phyloP scores from a whole-genome alignment of 345 rosid genomes.

The Aurinia saxatilis region DNA sequence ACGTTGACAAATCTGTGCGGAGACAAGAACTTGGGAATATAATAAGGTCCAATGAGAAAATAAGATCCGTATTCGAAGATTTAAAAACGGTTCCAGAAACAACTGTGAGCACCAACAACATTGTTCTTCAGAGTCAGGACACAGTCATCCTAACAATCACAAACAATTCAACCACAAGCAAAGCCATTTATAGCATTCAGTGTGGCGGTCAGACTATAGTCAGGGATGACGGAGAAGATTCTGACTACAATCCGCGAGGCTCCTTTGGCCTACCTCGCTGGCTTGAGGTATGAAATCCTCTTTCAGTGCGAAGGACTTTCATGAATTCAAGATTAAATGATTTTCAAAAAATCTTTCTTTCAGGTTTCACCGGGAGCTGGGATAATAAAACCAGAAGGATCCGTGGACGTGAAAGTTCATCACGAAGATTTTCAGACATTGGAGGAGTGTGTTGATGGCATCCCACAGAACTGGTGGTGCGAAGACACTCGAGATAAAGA shows the following conservation, averaged over 20 bases:
- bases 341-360: not conserved
- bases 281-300: conserved; percentile 71
- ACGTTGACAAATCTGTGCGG: conserved; percentile 81
- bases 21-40: conserved; percentile 66
- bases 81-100: conserved; percentile 56
- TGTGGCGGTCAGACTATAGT: conserved; percentile 52
- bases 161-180: conserved; percentile 46
- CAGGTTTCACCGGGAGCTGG: conserved; percentile 82
- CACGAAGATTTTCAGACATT: conserved; percentile 69
- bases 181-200: conserved; percentile 47
- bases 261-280: conserved; percentile 77
- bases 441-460: conserved; percentile 80
- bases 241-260: conserved; percentile 54
- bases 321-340: not conserved
- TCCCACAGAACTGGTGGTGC: conserved; percentile 88
- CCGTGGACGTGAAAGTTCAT: conserved; percentile 53
- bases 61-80: conserved; percentile 48
- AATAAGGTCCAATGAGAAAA: conserved; percentile 45
- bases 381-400: conserved; percentile 53
- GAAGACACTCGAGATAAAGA: conserved; percentile 91
- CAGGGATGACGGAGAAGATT: conserved; percentile 52
- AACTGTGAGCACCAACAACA: conserved; percentile 46
- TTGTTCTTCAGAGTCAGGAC: conserved; percentile 80
- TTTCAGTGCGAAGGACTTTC: not conserved
- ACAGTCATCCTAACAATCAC: conserved; percentile 53